These are phyloP conservation scores for Papiliotrema fonsecae DNA, from an alignment of 1,284 basidiomycete species.

Conservation along the genomic window DNA sequence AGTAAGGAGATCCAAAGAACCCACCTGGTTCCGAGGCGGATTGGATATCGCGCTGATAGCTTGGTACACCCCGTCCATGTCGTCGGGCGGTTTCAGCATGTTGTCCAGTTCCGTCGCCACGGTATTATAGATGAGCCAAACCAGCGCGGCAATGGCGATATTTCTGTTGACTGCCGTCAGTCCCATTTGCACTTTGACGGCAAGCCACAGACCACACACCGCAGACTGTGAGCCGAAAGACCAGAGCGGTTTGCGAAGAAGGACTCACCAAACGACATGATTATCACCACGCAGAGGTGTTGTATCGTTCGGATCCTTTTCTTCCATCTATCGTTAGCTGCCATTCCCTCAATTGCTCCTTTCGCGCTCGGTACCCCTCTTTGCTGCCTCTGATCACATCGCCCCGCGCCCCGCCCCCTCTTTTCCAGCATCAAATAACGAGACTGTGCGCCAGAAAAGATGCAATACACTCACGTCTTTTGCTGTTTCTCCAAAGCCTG, in stretches of 20 bases:
- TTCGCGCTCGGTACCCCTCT: background rate
- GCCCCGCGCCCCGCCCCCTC: too few species aligned
- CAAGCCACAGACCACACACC: background rate
- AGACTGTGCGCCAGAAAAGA: too few species aligned
- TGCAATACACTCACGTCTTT: constrained; percentile 22
- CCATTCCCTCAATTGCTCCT: background rate
- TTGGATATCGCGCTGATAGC: constrained; percentile 16
- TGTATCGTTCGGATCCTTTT: constrained; percentile 30
- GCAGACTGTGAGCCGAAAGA: background rate
- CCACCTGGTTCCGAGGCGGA: constrained; percentile 9
- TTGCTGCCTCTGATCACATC: background rate
- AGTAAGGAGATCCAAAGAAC: background rate
- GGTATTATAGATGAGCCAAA: constrained; percentile 28
- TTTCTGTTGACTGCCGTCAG: constrained; percentile 20
- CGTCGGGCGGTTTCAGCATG: constrained; percentile 27
- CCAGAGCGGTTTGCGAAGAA: background rate
- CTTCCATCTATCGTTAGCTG: constrained; percentile 23
- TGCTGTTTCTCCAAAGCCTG: constrained; percentile 25
- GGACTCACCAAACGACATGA: constrained; percentile 29
- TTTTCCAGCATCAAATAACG: too few species aligned
- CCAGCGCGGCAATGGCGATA: constrained; percentile 21
- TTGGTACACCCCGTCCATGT: constrained; percentile 19
- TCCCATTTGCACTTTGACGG: background rate
- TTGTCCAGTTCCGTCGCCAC: constrained; percentile 27
- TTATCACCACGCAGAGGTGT: constrained; percentile 24